Evolutionary conservation across 1,139 yeast genomes (phyloP), one percentile per base, ranked within the genome.

Genomic region (Blastobotrys aristatus): DNA sequence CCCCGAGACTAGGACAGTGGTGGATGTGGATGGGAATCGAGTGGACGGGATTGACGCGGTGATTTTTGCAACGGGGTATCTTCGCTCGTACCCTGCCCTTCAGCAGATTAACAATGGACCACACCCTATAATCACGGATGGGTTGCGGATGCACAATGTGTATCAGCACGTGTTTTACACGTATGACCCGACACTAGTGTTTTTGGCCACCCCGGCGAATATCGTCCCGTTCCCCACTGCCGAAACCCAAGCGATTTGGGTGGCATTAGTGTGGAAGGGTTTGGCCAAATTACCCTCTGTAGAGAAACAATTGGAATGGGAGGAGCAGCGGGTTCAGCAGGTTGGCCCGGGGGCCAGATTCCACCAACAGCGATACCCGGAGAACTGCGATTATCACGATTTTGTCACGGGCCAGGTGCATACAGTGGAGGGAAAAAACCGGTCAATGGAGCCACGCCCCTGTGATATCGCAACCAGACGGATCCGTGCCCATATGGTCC

Each of bases 11-110:
- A 29, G 51, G 29, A 34, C 50, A 2, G 46, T 50, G 8, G 36
- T 36, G 4, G 46, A 56, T 24, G 46, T 41, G n/a, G 61, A 58
- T 24, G 61, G 59, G 2, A 36, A 44, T 8, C 20, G 16, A 13
- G 27, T 50, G 14, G 57, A 58, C 0, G 64, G 69, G 43, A 70
- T 80, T 38, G 84, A 78, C 48, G 58, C 55, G 17, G 61, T 82
- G n/a, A 60, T 83, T 3, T 81, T 76, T 61, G 84, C 85, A 30
- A 82, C 89, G 1, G 88, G 89, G 0, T 82, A 77, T 60, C 66
- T 73, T 21, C 72, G 76, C 54, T 70, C 75, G 26, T 66, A 71
- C 46, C 80, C 82, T 5, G 75, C 66, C 48, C 57, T 79, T 40
- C 50, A 51, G 27, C 40, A 46, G 8, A 4, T 39, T 8, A 37